Evolutionary conservation across 1,139 yeast species (phyloP).

Genomic region (Diutina pseudorugosa): DNA sequence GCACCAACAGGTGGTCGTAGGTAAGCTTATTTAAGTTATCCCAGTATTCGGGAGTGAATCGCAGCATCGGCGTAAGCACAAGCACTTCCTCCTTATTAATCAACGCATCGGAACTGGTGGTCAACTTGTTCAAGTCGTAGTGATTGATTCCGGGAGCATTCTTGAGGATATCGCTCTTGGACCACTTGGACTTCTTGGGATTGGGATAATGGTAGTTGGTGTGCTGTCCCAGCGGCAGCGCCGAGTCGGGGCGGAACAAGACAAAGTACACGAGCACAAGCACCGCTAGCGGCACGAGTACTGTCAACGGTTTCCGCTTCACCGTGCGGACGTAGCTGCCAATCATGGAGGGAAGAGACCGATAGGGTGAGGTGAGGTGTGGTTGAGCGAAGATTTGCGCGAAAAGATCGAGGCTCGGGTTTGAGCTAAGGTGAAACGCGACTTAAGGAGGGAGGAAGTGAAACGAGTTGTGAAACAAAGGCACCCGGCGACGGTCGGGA

Average conservation of each 20-base stretch:
- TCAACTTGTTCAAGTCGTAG: slow-evolving; percentile 68
- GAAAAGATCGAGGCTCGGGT: too few relatives aligned
- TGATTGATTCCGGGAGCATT: slow-evolving; percentile 69
- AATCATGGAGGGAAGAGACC: background rate
- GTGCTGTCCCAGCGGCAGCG: background rate
- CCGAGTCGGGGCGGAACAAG: background rate
- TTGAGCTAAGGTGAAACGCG: background rate
- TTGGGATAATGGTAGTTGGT: background rate
- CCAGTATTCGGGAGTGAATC: slow-evolving; percentile 82
- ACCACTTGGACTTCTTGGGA: slow-evolving; percentile 2
- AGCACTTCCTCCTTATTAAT: slow-evolving; percentile 71
- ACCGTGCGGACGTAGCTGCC: background rate
- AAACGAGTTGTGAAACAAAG: background rate
- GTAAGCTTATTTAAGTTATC: slow-evolving; percentile 57
- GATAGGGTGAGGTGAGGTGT: background rate
- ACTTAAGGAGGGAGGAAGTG: too few relatives aligned
- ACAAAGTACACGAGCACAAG: background rate
- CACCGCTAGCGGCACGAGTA: slow-evolving; percentile 2
- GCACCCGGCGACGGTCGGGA: too few relatives aligned
- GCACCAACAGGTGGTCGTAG: slow-evolving; percentile 77
- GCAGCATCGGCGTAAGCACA: slow-evolving; percentile 79
- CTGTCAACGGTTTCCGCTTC: background rate
- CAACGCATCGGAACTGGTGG: slow-evolving; percentile 57
- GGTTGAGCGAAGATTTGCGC: background rate
- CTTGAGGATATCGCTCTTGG: slow-evolving; percentile 27